These are phyloP conservation scores for Eremochloa ophiuroides DNA, from an alignment of 176 grass and related monocot genomes.

Conservation along the genomic window DNA sequence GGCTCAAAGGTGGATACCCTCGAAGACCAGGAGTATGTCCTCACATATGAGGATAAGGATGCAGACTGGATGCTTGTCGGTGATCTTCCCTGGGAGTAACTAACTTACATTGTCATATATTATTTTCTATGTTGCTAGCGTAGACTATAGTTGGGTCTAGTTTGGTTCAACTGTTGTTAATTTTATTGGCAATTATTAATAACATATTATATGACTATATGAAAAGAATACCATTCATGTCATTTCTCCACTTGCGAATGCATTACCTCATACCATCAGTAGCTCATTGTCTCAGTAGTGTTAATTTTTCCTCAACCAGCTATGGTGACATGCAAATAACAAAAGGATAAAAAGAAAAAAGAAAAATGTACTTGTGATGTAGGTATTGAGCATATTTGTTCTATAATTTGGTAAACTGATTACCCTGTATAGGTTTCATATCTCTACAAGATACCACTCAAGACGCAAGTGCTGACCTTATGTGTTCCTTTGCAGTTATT, in stretches of 20 bases:
- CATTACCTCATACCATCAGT: neutral
- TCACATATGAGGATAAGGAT: slow-evolving; percentile 74
- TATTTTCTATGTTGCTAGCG: neutral
- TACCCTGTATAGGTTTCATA: neutral
- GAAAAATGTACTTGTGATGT: neutral
- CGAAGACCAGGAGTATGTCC: slow-evolving; percentile 62
- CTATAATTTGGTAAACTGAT: neutral
- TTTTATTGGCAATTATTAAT: neutral
- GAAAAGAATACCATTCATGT: neutral
- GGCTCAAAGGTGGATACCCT: slow-evolving; percentile 45
- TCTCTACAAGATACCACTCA: neutral
- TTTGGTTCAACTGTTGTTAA: neutral
- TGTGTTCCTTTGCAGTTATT: slow-evolving; percentile 37
- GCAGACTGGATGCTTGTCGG: slow-evolving; percentile 78
- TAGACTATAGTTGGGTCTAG: neutral
- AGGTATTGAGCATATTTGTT: neutral
- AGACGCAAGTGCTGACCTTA: neutral
- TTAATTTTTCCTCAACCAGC: neutral
- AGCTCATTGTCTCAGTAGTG: neutral
- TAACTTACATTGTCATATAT: neutral
- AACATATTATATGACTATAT: neutral
- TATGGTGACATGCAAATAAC: neutral
- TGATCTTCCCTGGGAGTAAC: slow-evolving; percentile 85
- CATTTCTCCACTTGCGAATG: neutral
- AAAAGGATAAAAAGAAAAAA: neutral